Percentiles rank a stretch among this genome's conserved stretches.
Conservation (phyloP, 768 basidiomycete genomes). For the Gelatoporia subvermispora region DNA sequence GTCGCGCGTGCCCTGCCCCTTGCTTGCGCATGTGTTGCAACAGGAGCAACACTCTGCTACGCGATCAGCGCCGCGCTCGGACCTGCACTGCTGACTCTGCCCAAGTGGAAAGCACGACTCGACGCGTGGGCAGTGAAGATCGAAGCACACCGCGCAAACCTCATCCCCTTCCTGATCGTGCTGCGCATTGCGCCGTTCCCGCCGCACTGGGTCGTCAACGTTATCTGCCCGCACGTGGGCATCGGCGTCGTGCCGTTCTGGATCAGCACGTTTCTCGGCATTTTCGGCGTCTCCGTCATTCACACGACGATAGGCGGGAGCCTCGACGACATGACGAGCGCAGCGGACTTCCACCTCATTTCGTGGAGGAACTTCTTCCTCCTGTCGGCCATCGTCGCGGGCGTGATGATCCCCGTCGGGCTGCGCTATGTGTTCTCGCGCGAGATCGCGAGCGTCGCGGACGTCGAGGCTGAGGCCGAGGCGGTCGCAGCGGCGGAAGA, state of each 20-base stretch:
- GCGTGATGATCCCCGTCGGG: conserved; percentile 91
- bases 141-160: conserved; percentile 70
- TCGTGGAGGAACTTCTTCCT: conserved; percentile 89
- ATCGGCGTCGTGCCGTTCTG: conserved; percentile 85
- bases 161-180: conserved; percentile 92
- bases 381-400: conserved; percentile 78
- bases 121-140: conserved; percentile 83
- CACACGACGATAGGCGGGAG: conserved; percentile 94
- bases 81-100: conserved; percentile 83
- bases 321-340: conserved; percentile 91
- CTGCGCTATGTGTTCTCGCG: conserved; percentile 77
- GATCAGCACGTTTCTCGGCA: conserved; percentile 84
- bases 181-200: conserved; percentile 91
- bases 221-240: conserved; percentile 88
- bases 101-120: conserved; percentile 77
- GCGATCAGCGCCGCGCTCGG: conserved; percentile 88
- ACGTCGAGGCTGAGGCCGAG: conserved; percentile 31
- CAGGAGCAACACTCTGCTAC: conserved; percentile 90
- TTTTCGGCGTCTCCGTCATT: conserved; percentile 87
- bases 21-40: conserved; percentile 88
- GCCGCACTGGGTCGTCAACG: conserved; percentile 95
- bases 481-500: conserved; percentile 29
- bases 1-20: conserved; percentile 80
- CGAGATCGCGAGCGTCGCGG: conserved; percentile 41
- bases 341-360: conserved; percentile 90